These are phyloP conservation scores for Nicotiana sylvestris DNA, from an alignment of 257 asterid genomes.

Conservation along the genomic window DNA sequence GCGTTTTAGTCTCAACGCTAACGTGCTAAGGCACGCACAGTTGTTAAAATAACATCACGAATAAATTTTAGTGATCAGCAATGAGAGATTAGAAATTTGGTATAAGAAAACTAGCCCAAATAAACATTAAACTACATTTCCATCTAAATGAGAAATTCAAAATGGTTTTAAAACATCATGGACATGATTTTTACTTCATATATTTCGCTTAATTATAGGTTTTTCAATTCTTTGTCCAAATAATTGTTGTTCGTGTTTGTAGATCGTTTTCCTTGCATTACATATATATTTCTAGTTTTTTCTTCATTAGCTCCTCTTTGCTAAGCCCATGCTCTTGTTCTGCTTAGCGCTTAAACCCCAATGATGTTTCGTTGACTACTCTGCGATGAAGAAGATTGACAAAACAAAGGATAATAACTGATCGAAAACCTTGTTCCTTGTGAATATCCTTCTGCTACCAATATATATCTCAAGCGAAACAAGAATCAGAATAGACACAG, in stretches of 20 bases:
- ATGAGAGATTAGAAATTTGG: neutral
- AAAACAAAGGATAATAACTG: neutral
- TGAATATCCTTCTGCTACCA: neutral
- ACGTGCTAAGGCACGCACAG: neutral
- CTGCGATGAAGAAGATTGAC: neutral
- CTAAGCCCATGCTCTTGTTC: neutral
- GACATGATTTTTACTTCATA: neutral
- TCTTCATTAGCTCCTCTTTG: neutral
- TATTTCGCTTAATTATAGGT: neutral
- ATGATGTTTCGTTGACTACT: neutral
- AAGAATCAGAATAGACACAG: neutral
- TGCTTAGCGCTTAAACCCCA: neutral
- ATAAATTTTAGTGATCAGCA: neutral
- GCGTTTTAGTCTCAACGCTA: neutral
- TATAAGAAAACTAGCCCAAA: neutral
- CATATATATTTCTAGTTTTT: neutral
- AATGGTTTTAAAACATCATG: neutral
- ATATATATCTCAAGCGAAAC: neutral
- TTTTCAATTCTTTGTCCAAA: neutral
- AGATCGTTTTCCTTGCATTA: neutral
- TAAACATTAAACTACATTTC: neutral
- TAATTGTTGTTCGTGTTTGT: neutral
- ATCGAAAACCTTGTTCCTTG: constrained; percentile 1
- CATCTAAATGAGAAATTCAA: neutral
- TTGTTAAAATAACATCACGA: neutral